Evolutionary conservation across 106 monocot species (phyloP), one percentile per base, ranked within the genome.

Genomic region (Iris macrosiphon): DNA sequence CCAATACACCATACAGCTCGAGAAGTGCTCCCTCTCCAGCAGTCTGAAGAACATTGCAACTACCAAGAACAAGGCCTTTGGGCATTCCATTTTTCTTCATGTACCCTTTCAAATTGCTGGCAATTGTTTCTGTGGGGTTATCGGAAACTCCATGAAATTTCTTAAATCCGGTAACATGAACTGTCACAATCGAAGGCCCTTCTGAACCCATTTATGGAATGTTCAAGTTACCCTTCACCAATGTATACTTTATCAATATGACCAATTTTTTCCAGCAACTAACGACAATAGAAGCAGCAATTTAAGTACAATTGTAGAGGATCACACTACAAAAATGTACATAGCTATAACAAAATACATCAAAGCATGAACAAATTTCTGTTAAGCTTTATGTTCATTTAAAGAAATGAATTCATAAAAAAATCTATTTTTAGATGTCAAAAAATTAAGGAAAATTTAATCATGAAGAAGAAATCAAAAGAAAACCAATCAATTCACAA

Each of bases 91-190:
- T 85, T 49, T 83, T 86, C 61, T 75, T 42, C 74, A 96, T 74
- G 49, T 67, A 89, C 7, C 31, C 52, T 67, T 75, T 83, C 54
- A 96, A 63, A 70, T 96, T 89, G 35, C 45, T 56, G 6, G 83
- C 86, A 63, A 96, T 86, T 39, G 59, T 86, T 72, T 96, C 96
- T 2, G 96, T 96, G 32, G 96, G 96, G 60, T 96, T 96, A 37
- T 89, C 82, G 11, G 82, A 68, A 24, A 96, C 96, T 45, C 96
- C 89, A 70, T 90, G 77, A 45, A 96, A 96, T 58, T 83, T 96
- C 64, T 90, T 96, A 66, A 96, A 96, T 30, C 96, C 96, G 3
- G 89, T 96, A 50, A 96, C 55, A 61, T 96, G 85, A 57, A 89
- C 68, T 32, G 82, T 83, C 53, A 89, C 74, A 23, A 52, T 33